Percentiles rank a stretch among this genome's conserved stretches.
Conservation (phyloP, 176 grass and related monocot species). For the Tuctoria greenei region DNA sequence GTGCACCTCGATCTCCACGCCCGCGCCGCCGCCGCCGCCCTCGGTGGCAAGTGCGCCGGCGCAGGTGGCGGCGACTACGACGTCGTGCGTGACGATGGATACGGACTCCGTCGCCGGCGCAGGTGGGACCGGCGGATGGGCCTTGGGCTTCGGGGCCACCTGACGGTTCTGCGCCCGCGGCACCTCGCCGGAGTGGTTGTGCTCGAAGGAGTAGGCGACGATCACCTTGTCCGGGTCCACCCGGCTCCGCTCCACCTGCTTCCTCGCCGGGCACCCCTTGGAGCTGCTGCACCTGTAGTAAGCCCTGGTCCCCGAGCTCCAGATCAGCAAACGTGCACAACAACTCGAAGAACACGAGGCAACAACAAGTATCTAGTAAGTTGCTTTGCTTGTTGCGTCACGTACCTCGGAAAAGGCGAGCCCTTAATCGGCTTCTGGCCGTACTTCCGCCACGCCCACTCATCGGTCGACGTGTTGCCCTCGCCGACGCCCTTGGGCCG, state of each 20-base stretch:
- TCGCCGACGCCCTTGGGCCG: slow-evolving; percentile 69
- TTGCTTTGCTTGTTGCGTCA: neutral
- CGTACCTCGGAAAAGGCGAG: slow-evolving; percentile 82
- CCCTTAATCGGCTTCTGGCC: slow-evolving; percentile 98
- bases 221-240: slow-evolving; percentile 59
- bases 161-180: slow-evolving; percentile 45
- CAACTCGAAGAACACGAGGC: neutral
- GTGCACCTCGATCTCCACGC: slow-evolving; percentile 50
- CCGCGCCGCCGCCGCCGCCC: neutral
- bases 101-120: slow-evolving; percentile 14
- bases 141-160: slow-evolving; percentile 26
- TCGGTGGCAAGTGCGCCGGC: slow-evolving; percentile 11
- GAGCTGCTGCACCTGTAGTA: slow-evolving; percentile 90
- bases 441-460: slow-evolving; percentile 95
- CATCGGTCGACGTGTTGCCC: slow-evolving; percentile 62
- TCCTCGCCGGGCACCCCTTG: slow-evolving; percentile 94
- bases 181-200: slow-evolving; percentile 59
- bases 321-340: slow-evolving; percentile 29
- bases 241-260: slow-evolving; percentile 79
- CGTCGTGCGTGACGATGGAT: slow-evolving; percentile 29
- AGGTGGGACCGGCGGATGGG: neutral
- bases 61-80: neutral
- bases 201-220: slow-evolving; percentile 90
- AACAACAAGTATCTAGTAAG: neutral
- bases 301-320: slow-evolving; percentile 38